Evolutionary conservation across 2,329 filamentous ascomycete genomes (phyloP).

Genomic region (Immersiporthe knoxdaviesiana): DNA sequence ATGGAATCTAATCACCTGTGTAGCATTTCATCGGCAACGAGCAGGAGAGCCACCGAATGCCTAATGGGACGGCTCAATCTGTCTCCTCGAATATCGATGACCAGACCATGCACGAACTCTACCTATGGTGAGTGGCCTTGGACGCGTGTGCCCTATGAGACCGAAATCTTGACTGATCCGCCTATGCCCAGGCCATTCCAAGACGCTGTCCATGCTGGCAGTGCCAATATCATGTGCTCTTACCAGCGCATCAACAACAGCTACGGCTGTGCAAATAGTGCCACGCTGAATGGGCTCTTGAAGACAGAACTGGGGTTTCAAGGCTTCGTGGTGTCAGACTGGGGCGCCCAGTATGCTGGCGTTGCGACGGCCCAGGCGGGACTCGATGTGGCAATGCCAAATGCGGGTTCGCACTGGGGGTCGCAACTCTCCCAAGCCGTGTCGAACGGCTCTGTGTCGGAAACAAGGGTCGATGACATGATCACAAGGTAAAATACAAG

Average conservation of each 20-base stretch:
- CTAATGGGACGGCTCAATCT: constrained; percentile 55
- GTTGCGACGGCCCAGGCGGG: constrained; percentile 66
- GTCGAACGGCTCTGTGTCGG: constrained; percentile 60
- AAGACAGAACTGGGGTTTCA: constrained; percentile 64
- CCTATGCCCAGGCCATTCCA: constrained; percentile 23
- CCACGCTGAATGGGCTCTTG: constrained; percentile 67
- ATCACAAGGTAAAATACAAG: constrained; percentile 30
- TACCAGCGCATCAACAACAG: constrained; percentile 35
- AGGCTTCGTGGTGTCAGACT: constrained; percentile 71
- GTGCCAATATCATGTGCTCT: constrained; percentile 28
- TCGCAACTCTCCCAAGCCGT: constrained; percentile 62
- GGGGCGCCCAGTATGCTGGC: constrained; percentile 68
- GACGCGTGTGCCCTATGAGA: not conserved
- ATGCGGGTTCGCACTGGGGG: constrained; percentile 45
- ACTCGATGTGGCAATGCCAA: constrained; percentile 73
- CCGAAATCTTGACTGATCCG: not conserved
- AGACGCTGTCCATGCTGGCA: constrained; percentile 26
- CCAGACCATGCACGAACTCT: constrained; percentile 48
- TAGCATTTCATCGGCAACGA: constrained; percentile 70
- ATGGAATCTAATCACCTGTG: constrained; percentile 41
- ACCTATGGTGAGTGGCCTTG: constrained; percentile 43
- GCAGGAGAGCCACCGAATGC: constrained; percentile 56
- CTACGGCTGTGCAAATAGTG: constrained; percentile 71
- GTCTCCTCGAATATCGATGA: constrained; percentile 46
- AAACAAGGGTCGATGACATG: constrained; percentile 63